Base-by-base conservation (phyloP, 441 rosid genomes). In the Croton laevigatus region DNA sequence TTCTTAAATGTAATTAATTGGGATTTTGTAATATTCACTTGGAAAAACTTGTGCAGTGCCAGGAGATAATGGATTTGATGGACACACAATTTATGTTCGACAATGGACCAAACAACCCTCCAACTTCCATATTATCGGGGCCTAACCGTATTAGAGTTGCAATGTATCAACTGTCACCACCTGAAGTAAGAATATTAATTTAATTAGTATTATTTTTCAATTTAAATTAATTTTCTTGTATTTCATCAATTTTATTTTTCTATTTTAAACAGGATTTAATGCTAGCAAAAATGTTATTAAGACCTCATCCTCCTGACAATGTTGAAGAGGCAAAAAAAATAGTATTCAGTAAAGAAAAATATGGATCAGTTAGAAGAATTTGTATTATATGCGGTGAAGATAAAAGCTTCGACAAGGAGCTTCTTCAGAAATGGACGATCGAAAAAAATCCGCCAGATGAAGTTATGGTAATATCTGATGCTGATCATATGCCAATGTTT, bases 401-500 rank as follows among this genome's bases (percentile, higher is more conserved):
- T 59, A 27, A 64, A 0, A 1, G 3, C 37, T 17, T 0, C 1
- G 32, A 70, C 5, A 60, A 36, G 23, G 79, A 75, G 63, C 71
- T 67, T 19, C 0, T 76, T 11, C 80, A 82, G 61, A 70, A 78
- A 36, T 76, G 84, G 86, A 76, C 80, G 82, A 71, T 80, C 32
- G 1, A 27, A 27, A 1, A 27, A 27, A 27, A 63, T 71, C 83
- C 83, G 3, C 40, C 58, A 3, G 77, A 80, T 20, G 80, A 78
- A 36, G 74, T 74, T n/a, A 70, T 48, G 70, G 49, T 70, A 46
- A 75, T 84, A 51, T 6, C 65, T 13, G 81, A 68, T 14, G 64
- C 83, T 6, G 86, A 80, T 71, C 87, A 81, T 59, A 81, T 73
- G 87, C 63, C 45, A 54, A 73, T 83, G 84, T 52, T 76, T 38